Conservation (phyloP, 805 yeast genomes). For the Spathaspora arborariae region DNA sequence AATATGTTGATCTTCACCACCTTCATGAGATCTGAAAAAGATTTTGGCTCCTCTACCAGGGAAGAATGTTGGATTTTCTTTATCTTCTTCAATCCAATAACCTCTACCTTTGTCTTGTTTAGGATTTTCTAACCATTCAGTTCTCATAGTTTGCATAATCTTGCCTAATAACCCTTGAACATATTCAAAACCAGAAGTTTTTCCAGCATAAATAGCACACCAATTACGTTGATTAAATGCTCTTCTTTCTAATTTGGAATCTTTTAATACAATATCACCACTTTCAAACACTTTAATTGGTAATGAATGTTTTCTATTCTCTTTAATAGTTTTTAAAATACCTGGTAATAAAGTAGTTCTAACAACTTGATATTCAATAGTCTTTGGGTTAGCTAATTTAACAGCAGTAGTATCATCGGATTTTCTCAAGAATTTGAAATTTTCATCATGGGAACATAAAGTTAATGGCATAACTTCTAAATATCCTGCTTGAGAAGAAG, state of each 20-base stretch:
- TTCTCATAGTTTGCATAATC: slow-evolving; percentile 92
- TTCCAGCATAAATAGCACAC: slow-evolving; percentile 93
- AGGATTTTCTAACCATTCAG: slow-evolving; percentile 70
- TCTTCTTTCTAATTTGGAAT: slow-evolving; percentile 74
- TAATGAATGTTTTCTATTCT: slow-evolving; percentile 91
- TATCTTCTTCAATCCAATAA: slow-evolving; percentile 78
- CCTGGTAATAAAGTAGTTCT: slow-evolving; percentile 95
- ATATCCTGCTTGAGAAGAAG: slow-evolving; percentile 95
- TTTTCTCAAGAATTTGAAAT: slow-evolving; percentile 78
- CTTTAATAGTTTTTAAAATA: slow-evolving; percentile 87
- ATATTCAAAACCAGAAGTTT: slow-evolving; percentile 89
- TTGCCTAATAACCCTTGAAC: slow-evolving; percentile 94
- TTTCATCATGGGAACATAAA: slow-evolving; percentile 94
- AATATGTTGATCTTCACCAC: slow-evolving; percentile 52
- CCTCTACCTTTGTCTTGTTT: slow-evolving; percentile 59
- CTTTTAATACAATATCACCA: slow-evolving; percentile 91
- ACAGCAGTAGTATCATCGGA: slow-evolving; percentile 81
- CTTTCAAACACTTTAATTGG: slow-evolving; percentile 94
- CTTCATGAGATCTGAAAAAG: slow-evolving; percentile 63
- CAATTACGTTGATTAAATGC: slow-evolving; percentile 92
- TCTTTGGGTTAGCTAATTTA: slow-evolving; percentile 92
- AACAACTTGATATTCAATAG: slow-evolving; percentile 94
- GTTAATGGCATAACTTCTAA: slow-evolving; percentile 94
- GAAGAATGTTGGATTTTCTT: slow-evolving; percentile 70
- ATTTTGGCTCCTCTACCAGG: slow-evolving; percentile 97